Evolutionary conservation across 2,329 filamentous ascomycete genomes (phyloP).

Genomic region (Phialophora macrospora): DNA sequence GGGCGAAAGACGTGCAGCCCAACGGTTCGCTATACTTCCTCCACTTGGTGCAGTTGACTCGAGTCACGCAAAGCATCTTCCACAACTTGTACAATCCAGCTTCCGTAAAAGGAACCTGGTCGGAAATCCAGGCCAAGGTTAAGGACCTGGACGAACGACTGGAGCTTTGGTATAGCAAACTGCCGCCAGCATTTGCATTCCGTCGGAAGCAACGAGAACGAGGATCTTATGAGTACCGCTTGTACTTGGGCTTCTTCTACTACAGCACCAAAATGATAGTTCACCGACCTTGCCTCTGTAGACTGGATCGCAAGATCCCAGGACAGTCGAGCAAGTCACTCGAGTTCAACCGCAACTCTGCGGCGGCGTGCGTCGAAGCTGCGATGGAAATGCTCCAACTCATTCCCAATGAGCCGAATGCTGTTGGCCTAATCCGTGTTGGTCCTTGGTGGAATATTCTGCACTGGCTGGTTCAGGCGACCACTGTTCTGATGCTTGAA

Average conservation of each 20-base stretch:
- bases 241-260: slow-evolving; percentile 51
- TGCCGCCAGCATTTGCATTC: slow-evolving; percentile 48
- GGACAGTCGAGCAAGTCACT: slow-evolving; percentile 41
- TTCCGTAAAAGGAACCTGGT: slow-evolving; percentile 44
- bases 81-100: slow-evolving; percentile 48
- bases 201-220: slow-evolving; percentile 41
- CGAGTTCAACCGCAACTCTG: slow-evolving; percentile 48
- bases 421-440: slow-evolving; percentile 48
- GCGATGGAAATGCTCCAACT: slow-evolving; percentile 48
- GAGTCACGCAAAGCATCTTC: slow-evolving; percentile 46
- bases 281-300: slow-evolving; percentile 54
- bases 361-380: slow-evolving; percentile 47
- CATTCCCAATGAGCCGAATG: slow-evolving; percentile 51
- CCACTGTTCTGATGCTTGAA: slow-evolving; percentile 53
- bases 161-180: slow-evolving; percentile 47
- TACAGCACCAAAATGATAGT: slow-evolving; percentile 52
- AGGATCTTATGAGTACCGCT: slow-evolving; percentile 45
- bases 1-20: slow-evolving; percentile 43
- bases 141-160: slow-evolving; percentile 44
- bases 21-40: slow-evolving; percentile 49
- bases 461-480: slow-evolving; percentile 53
- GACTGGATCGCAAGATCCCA: slow-evolving; percentile 46
- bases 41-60: slow-evolving; percentile 46
- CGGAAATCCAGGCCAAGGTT: slow-evolving; percentile 47
- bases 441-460: slow-evolving; percentile 54